Base-by-base conservation (phyloP, 192 early-diverging fungal genomes). In the Dimargaris xerosporica region DNA sequence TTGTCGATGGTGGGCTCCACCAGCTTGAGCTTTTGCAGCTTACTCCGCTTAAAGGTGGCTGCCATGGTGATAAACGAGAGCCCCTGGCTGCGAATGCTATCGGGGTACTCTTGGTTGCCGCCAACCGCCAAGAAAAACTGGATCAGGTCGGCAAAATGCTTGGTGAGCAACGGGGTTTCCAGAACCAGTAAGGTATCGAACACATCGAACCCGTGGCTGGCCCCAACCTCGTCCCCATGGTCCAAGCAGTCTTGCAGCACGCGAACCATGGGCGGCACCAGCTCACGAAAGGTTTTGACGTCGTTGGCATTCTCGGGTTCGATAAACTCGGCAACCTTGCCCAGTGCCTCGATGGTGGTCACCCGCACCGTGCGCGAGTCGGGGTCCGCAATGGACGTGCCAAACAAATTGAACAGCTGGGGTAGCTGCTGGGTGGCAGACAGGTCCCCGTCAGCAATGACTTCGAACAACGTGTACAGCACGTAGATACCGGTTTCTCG, bases 401-500 rank as follows among this genome's bases (percentile, higher is more conserved):
- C 64, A 69, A 96, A 91, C 25, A 94, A 73, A 15, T 83, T 71
- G 70, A 92, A 83, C 44, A 93, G 68, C 44, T 88, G 74, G 53
- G 71, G 70, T 56, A 88, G 62, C 34, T 83, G 79, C 58, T 76
- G 74, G 17, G 66, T 64, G 41, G 58, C 66, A 45, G 79, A 70
- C 21, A 74, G 58, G 53, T 88, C 79, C 13, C 73, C 71, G 60
- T 93, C 91, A 17, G 86, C 78, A 62, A 90, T 83, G 1, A 84
- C 83, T 62, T 96, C 93, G 69, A 92, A 93, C 60, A 96, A 74
- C 47, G 90, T 80, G 67, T 88, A 89, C 44, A 96, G 72, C 17
- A 90, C 85, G 60, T 86, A 94, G 12, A 91, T 77, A 39, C 91
- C 93, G 51, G 94, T 83, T 69, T 84, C 89, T 21, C 91, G 87